Evolutionary conservation across 352 stramenopile genomes (phyloP), one percentile per base, ranked within the genome.

Genomic region (Globisporangium okanoganense): DNA sequence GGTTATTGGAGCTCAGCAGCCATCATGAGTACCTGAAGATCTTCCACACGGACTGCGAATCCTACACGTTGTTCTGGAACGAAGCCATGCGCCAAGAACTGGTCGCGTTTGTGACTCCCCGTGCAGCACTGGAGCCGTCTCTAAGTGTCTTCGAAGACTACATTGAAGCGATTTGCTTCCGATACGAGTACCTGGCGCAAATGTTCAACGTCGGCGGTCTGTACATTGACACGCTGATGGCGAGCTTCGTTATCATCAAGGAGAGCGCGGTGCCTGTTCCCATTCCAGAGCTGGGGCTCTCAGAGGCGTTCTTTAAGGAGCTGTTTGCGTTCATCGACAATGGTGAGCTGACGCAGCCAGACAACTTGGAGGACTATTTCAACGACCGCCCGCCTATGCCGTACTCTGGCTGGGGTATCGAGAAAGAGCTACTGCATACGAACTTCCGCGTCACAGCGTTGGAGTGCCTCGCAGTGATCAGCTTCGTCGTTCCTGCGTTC

Each of bases 1-100:
- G 67, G 4, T 58, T 93, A 20, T 59, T 95, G 40, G 36, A 79
- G 22, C 60, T 92, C 0, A 84, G 75, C 31, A 92, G 71, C 41
- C 82, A 90, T 40, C 76, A 92, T 58, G 85, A 94, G 58, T 95
- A 93, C 44, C 65, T 95, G 40, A 91, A 90, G 62, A 70, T 94
- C 10, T 92, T 85, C 38, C 85, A 94, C 47, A 64, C 74, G 31
- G 79, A 95, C 43, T 93, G 79, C 31, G 75, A 87, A 56, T 92
- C 83, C 6, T 90, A 92, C 56, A 91, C 79, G 10, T 48, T 95
- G n/a, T 85, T 82, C 61, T 95, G 87, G 87, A 93, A 87, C 41
- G 57, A 66, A n/a, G 59, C 73, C 13, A 92, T 95, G 82, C 85
- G 87, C 2, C 56, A 76, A 56, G 85, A 94, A 38, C 56, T 86